Base-by-base conservation (phyloP, 495 filamentous ascomycete genomes). In the Daldinia bambusicola region DNA sequence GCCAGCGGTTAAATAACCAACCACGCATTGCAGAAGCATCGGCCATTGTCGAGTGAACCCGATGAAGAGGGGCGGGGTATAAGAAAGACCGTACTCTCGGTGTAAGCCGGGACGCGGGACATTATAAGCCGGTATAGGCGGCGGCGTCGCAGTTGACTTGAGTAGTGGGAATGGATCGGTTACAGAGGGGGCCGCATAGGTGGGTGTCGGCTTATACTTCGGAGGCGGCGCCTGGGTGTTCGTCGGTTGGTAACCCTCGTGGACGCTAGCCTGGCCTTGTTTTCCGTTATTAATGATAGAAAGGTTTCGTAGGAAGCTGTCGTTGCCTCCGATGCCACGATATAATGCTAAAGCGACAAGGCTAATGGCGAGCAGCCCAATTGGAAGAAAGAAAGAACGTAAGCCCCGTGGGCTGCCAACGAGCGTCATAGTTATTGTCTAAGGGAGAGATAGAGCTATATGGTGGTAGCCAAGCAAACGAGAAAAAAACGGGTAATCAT, bases 21-120 rank as follows among this genome's bases (percentile, higher is more conserved):
- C 78, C 9, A 86, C 82, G 5, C 80, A 77, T 67, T 87, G 85
- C 64, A 85, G 79, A 12, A 87, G 78, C 55, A 87, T 77, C 13
- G 80, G 78, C 82, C 82, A 85, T 64, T 86, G 86, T 40, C 84
- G 75, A 1, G 85, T 86, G 73, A 86, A 87, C 45, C 84, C 84
- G 51, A 87, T 85, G 66, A 86, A 84, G 52, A 87, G 81, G 4
- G 84, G 84, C 4, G 84, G 85, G 32, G 55, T 68, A 50, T 75
- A 73, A 20, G 75, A 75, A 7, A 77, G 64, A 38, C 75, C 75
- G 56, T 77, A 75, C 18, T 77, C 74, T 56, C 78, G 75, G 22
- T 70, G 63, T 36, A 80, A 71, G 31, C 77, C 75, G 4, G 74
- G 71, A 20, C 68, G 53, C 0, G 80, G 80, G 18, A 66, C 18